Evolutionary conservation across 1,139 yeast genomes (phyloP).

Genomic region (Kazachstania sp.): DNA sequence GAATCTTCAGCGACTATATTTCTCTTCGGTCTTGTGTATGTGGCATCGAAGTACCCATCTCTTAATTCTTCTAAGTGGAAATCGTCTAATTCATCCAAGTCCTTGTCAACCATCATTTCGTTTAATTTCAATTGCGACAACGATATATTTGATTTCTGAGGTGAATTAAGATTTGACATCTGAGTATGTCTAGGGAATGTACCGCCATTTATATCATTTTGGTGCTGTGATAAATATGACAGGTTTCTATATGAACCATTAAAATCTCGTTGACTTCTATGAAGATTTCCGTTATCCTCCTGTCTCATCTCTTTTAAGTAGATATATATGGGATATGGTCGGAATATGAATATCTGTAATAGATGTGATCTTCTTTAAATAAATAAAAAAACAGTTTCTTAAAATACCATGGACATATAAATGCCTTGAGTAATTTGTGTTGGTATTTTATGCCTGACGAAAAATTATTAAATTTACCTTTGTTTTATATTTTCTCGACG

Average conservation of each 20-base stretch:
- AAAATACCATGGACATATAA: too few relatives aligned
- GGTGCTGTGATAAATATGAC: conserved; percentile 20
- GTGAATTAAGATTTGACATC: conserved; percentile 1
- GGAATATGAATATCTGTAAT: too few relatives aligned
- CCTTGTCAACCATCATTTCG: conserved; percentile 22
- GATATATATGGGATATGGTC: too few relatives aligned
- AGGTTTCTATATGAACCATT: conserved; percentile 25
- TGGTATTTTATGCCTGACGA: too few relatives aligned
- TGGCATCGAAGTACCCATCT: conserved; percentile 43
- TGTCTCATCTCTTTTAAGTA: too few relatives aligned
- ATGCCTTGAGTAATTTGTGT: too few relatives aligned
- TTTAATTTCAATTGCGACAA: conserved; percentile 30
- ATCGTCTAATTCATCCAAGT: conserved; percentile 29
- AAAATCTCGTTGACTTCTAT: conserved; percentile 5
- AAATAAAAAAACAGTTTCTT: too few relatives aligned
- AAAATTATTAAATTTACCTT: too few relatives aligned
- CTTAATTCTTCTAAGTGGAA: conserved; percentile 38
- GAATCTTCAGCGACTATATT: neutral
- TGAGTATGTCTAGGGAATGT: neutral
- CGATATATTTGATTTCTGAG: conserved; percentile 26
- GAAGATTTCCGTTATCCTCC: neutral
- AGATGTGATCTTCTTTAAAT: too few relatives aligned
- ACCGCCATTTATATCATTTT: conserved; percentile 4
- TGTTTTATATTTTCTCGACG: too few relatives aligned
- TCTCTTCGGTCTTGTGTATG: conserved; percentile 32